phyloP scores from a whole-genome alignment of 768 basidiomycete genomes.

The Pleurotus tuber-regium region DNA sequence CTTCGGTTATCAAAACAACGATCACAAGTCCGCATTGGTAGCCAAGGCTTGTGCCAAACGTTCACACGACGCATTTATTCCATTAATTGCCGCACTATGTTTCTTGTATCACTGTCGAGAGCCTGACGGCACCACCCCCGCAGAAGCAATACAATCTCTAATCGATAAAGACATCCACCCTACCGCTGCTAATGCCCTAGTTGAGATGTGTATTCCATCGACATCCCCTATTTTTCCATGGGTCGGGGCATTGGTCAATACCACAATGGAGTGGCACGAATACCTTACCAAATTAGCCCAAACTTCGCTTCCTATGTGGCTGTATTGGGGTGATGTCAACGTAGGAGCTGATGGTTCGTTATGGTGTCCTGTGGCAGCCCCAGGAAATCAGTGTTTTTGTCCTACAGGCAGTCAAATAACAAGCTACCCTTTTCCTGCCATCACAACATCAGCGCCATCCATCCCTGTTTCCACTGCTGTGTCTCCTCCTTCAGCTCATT shows the following conservation, averaged over 20 bases:
- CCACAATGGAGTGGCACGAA: slow-evolving; percentile 4
- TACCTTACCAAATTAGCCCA: neutral
- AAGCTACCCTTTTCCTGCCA: neutral
- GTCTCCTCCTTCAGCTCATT: neutral
- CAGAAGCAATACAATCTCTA: neutral
- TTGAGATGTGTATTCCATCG: neutral
- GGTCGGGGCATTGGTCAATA: neutral
- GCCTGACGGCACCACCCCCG: neutral
- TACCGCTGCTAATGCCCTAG: neutral
- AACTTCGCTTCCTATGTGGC: neutral
- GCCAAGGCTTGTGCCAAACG: slow-evolving; percentile 2
- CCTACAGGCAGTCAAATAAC: neutral
- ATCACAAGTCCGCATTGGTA: neutral
- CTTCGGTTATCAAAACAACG: slow-evolving; percentile 6
- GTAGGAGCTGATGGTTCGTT: neutral
- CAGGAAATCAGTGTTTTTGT: neutral
- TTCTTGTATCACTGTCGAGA: neutral
- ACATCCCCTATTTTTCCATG: neutral
- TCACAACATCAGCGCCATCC: neutral
- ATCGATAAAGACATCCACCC: neutral
- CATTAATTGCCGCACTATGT: slow-evolving; percentile 11
- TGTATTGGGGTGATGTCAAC: slow-evolving; percentile 6
- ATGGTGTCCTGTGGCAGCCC: neutral
- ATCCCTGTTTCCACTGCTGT: neutral
- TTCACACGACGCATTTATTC: slow-evolving; percentile 12